Percentiles rank a stretch among this genome's conserved stretches.
phyloP scores from a whole-genome alignment of 257 asterid species.

The Fraxinus anomala region DNA sequence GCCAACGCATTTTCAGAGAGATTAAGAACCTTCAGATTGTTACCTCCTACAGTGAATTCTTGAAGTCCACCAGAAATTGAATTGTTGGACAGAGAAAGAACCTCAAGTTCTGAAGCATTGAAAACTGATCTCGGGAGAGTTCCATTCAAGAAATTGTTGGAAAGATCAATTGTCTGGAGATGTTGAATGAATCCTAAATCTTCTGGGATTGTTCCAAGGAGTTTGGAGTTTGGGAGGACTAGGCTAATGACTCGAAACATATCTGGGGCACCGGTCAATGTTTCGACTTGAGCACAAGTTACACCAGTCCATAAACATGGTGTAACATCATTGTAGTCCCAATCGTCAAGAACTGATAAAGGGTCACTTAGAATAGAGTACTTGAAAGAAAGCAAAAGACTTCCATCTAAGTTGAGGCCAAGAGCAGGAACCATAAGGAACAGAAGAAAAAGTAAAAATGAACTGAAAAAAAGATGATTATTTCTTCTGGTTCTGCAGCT shows the following conservation, averaged over 20 bases:
- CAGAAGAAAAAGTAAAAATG: conserved; percentile 32
- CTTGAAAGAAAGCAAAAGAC: conserved; percentile 78
- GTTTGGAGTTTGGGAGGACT: conserved; percentile 56
- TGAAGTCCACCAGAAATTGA: conserved; percentile 55
- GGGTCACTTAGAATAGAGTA: conserved; percentile 80
- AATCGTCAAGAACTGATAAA: conserved; percentile 70
- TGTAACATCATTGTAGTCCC: conserved; percentile 71
- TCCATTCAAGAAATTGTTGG: conserved; percentile 70
- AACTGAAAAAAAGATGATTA: conserved; percentile 18
- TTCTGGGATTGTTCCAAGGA: conserved; percentile 61
- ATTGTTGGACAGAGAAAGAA: conserved; percentile 54
- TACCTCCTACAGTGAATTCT: conserved; percentile 22
- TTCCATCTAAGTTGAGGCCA: conserved; percentile 76
- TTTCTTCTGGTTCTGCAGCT: conserved; percentile 5
- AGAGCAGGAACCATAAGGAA: conserved; percentile 43
- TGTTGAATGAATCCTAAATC: conserved; percentile 67
- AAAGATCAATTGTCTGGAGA: conserved; percentile 64
- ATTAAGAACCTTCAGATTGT: conserved; percentile 46
- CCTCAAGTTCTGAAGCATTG: conserved; percentile 60
- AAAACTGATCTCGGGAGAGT: conserved; percentile 61
- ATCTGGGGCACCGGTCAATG: conserved; percentile 31
- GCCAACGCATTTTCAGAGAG: conserved; percentile 58
- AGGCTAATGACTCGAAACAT: conserved; percentile 48
- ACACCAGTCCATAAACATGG: conserved; percentile 90
- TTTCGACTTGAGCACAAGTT: conserved; percentile 45